Evolutionary conservation across 257 asterid genomes (phyloP).

Genomic region (Penstemon barbatus): DNA sequence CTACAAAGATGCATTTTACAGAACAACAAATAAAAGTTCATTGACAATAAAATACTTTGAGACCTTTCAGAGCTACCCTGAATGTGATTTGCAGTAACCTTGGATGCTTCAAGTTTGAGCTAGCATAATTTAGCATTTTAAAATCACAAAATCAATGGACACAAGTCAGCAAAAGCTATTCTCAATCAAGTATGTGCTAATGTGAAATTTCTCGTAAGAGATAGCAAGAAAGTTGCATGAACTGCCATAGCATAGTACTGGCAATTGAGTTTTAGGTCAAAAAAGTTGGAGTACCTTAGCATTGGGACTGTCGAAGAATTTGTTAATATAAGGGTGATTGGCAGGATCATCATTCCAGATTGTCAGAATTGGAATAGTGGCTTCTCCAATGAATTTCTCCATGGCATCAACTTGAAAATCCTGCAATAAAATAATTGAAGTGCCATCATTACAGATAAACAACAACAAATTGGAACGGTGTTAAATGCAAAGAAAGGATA

Average conservation of each 20-base stretch:
- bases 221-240: neutral
- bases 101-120: neutral
- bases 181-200: neutral
- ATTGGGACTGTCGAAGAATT: slow-evolving; percentile 48
- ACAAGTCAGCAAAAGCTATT: slow-evolving; percentile 2
- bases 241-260: neutral
- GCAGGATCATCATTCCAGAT: slow-evolving; percentile 54
- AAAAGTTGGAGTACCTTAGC: slow-evolving; percentile 52
- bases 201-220: neutral
- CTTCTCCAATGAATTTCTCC: slow-evolving; percentile 59
- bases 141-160: neutral
- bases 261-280: neutral
- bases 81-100: neutral
- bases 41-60: neutral
- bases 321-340: slow-evolving; percentile 52
- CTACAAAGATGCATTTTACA: neutral
- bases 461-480: neutral
- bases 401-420: slow-evolving; percentile 59
- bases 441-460: slow-evolving; percentile 11
- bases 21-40: neutral
- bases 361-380: slow-evolving; percentile 61
- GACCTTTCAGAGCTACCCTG: slow-evolving; percentile 3
- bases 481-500: neutral
- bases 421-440: slow-evolving; percentile 39
- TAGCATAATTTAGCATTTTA: neutral